A percentile compares a stretch with the other conserved stretches of the same genome.
Evolutionary conservation across 108 stramenopile genomes (phyloP).

Genomic region (Cyclotella sp.): DNA sequence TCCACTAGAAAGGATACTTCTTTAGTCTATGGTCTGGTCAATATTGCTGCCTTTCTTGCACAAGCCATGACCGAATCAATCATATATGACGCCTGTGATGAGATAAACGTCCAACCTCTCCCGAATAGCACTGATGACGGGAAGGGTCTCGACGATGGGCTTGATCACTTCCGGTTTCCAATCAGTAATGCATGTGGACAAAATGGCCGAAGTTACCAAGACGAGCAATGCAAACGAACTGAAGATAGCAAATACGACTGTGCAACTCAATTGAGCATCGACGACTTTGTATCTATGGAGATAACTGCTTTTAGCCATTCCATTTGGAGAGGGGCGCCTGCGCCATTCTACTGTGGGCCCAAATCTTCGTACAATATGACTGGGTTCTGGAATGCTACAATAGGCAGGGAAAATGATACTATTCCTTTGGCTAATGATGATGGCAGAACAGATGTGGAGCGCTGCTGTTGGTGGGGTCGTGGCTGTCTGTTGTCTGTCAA

Average conservation of each 20-base stretch:
- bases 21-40: constrained; percentile 52
- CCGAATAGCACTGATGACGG: constrained; percentile 32
- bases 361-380: constrained; percentile 21
- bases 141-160: constrained; percentile 45
- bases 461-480: constrained; percentile 65
- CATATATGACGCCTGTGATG: constrained; percentile 57
- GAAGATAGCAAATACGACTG: constrained; percentile 42
- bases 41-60: constrained; percentile 55
- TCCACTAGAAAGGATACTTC: constrained; percentile 18
- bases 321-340: constrained; percentile 41
- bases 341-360: constrained; percentile 51
- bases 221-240: constrained; percentile 21
- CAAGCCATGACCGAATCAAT: constrained; percentile 64
- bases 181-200: constrained; percentile 51
- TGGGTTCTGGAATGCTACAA: constrained; percentile 43
- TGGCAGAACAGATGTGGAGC: constrained; percentile 47
- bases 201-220: constrained; percentile 35
- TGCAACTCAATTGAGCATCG: constrained; percentile 30
- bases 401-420: constrained; percentile 31
- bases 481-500: constrained; percentile 47
- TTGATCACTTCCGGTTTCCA: constrained; percentile 43
- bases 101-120: constrained; percentile 46
- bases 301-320: constrained; percentile 25
- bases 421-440: constrained; percentile 36
- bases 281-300: constrained; percentile 39